phyloP scores from a whole-genome alignment of 106 monocot species.

The Dioscorea alata region DNA sequence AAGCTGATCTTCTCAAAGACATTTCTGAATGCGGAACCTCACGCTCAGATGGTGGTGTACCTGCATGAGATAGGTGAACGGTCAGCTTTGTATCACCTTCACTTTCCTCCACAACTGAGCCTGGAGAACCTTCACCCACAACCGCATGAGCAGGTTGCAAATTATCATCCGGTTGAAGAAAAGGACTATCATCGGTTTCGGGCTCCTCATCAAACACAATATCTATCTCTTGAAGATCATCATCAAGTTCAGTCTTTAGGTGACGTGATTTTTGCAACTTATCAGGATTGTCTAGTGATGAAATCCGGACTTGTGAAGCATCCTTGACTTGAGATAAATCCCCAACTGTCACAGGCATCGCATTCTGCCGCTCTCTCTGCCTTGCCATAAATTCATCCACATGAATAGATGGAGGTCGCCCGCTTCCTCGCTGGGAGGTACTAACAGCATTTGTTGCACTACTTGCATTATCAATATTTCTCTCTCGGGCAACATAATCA shows the following conservation, averaged over 20 bases:
- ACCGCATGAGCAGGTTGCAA: slow-evolving; percentile 53
- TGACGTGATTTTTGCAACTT: slow-evolving; percentile 54
- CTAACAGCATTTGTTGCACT: slow-evolving; percentile 49
- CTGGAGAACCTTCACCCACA: slow-evolving; percentile 68
- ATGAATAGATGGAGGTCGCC: slow-evolving; percentile 97
- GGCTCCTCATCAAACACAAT: slow-evolving; percentile 96
- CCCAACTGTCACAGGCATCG: slow-evolving; percentile 34
- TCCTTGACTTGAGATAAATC: slow-evolving; percentile 46
- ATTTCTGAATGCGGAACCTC: slow-evolving; percentile 24
- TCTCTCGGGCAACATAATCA: slow-evolving; percentile 98
- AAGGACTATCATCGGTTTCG: slow-evolving; percentile 87
- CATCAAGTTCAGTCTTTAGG: slow-evolving; percentile 67
- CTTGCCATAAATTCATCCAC: slow-evolving; percentile 99
- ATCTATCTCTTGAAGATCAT: slow-evolving; percentile 84
- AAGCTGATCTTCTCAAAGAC: slow-evolving; percentile 14
- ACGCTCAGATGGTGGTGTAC: slow-evolving; percentile 25
- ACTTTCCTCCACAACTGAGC: slow-evolving; percentile 67
- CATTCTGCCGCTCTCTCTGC: slow-evolving; percentile 83
- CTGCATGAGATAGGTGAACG: slow-evolving; percentile 18
- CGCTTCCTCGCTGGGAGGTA: slow-evolving; percentile 77
- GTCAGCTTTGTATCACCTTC: slow-evolving; percentile 54
- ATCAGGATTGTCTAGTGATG: slow-evolving; percentile 11
- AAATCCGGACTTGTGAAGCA: slow-evolving; percentile 23
- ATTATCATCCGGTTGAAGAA: slow-evolving; percentile 86
- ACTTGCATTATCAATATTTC: slow-evolving; percentile 74